Conservation (phyloP, 768 basidiomycete species). For the Pleurotus tuber-regium region DNA sequence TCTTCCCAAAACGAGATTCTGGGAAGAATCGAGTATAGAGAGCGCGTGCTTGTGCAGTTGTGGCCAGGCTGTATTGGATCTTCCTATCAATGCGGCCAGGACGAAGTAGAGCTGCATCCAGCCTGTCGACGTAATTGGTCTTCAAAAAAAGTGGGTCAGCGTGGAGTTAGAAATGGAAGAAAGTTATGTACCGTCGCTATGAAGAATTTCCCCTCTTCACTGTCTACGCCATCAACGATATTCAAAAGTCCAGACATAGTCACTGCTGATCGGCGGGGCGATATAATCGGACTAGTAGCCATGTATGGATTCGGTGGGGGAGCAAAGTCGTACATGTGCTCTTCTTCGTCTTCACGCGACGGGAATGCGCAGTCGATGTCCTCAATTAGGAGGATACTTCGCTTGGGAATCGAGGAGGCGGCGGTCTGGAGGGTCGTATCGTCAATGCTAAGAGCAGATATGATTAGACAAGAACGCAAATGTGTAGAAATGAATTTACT, state of each 20-base stretch:
- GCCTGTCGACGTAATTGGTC: conserved; percentile 54
- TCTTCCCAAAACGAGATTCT: not conserved
- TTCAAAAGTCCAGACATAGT: conserved; percentile 58
- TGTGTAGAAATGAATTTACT: too few relatives aligned
- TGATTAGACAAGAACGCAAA: too few relatives aligned
- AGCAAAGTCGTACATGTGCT: conserved; percentile 14
- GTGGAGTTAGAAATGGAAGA: conserved; percentile 81
- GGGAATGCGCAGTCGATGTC: conserved; percentile 42
- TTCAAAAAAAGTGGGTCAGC: conserved; percentile 15
- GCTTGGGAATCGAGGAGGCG: conserved; percentile 44
- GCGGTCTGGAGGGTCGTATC: conserved; percentile 46
- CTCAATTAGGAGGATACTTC: conserved; percentile 13
- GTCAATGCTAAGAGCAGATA: conserved; percentile 37
- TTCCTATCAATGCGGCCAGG: conserved; percentile 58
- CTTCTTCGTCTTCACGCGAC: conserved; percentile 39
- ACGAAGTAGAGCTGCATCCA: conserved; percentile 54
- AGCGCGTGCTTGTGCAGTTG: conserved; percentile 39
- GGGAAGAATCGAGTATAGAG: conserved; percentile 51
- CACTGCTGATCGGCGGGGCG: conserved; percentile 27
- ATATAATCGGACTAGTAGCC: not conserved
- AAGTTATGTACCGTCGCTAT: conserved; percentile 87
- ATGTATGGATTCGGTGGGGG: not conserved
- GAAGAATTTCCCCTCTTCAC: conserved; percentile 60
- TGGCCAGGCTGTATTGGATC: conserved; percentile 49
- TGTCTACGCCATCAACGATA: conserved; percentile 57